Evolutionary conservation across 352 stramenopile species (phyloP).

Genomic region (Peronospora farinosa): DNA sequence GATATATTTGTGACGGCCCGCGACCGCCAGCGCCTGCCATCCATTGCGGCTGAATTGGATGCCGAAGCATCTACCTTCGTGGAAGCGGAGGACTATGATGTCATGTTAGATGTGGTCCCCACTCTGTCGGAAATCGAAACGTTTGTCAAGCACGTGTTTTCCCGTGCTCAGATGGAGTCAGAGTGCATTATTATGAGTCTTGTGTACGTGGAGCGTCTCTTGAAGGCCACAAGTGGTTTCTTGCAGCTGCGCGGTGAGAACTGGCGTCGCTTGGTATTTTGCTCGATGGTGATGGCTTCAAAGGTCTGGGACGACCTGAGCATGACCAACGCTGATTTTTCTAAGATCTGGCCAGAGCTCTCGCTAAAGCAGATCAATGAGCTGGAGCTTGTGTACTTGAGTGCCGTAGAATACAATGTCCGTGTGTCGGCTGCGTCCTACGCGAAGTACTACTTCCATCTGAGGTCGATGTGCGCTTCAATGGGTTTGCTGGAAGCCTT

Average conservation of each 20-base stretch:
- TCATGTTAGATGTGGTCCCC: slow-evolving; percentile 55
- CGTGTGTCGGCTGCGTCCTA: slow-evolving; percentile 82
- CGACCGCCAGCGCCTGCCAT: slow-evolving; percentile 31
- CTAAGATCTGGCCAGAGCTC: slow-evolving; percentile 89
- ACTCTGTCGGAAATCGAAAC: slow-evolving; percentile 84
- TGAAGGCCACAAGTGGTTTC: slow-evolving; percentile 84
- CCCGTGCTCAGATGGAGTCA: slow-evolving; percentile 87
- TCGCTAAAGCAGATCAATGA: slow-evolving; percentile 92
- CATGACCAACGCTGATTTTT: slow-evolving; percentile 98
- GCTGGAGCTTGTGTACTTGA: slow-evolving; percentile 90
- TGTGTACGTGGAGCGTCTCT: slow-evolving; percentile 94
- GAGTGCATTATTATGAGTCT: slow-evolving; percentile 98
- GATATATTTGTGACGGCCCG: slow-evolving; percentile 61
- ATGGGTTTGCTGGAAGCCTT: slow-evolving; percentile 78
- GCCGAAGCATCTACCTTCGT: slow-evolving; percentile 23
- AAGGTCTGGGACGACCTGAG: slow-evolving; percentile 97
- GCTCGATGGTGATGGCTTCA: slow-evolving; percentile 93
- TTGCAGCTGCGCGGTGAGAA: slow-evolving; percentile 82
- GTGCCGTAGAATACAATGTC: slow-evolving; percentile 87
- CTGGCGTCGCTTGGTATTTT: slow-evolving; percentile 93
- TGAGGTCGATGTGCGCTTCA: slow-evolving; percentile 90
- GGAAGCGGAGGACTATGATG: slow-evolving; percentile 25
- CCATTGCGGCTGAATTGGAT: slow-evolving; percentile 26
- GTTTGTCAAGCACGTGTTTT: slow-evolving; percentile 93
- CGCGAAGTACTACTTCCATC: slow-evolving; percentile 95